phyloP scores from a whole-genome alignment of 371 early-diverging fungal species.

The Mortierella sp. region DNA sequence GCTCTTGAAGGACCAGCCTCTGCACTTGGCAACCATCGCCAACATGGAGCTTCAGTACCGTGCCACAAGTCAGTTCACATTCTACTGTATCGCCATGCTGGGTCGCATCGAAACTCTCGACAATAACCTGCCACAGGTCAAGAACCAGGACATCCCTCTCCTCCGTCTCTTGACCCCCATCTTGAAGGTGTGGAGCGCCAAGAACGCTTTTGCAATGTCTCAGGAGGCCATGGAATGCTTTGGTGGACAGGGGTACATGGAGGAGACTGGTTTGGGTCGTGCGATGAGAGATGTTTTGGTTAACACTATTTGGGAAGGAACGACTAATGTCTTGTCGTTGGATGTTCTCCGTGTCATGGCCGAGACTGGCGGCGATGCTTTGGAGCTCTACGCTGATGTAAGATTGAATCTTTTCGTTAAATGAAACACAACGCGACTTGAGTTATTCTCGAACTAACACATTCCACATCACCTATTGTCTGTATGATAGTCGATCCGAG shows the following conservation, averaged over 20 bases:
- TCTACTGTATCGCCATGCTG: slow-evolving; percentile 69
- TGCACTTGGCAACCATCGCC: slow-evolving; percentile 72
- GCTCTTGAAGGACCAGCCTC: slow-evolving; percentile 64
- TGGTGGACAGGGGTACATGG: slow-evolving; percentile 84
- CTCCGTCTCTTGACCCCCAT: slow-evolving; percentile 78
- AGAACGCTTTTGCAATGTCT: slow-evolving; percentile 63
- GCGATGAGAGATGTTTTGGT: slow-evolving; percentile 75
- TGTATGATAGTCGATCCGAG: slow-evolving; percentile 20
- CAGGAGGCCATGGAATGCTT: slow-evolving; percentile 76
- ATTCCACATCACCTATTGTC: too few species aligned
- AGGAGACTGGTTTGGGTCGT: slow-evolving; percentile 74
- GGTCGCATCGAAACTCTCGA: slow-evolving; percentile 67
- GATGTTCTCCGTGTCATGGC: slow-evolving; percentile 76
- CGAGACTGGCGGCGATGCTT: slow-evolving; percentile 63
- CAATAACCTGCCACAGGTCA: slow-evolving; percentile 40
- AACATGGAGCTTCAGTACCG: slow-evolving; percentile 68
- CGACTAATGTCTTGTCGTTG: slow-evolving; percentile 75
- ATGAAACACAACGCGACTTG: too few species aligned
- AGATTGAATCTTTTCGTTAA: background rate
- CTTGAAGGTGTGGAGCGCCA: slow-evolving; percentile 71
- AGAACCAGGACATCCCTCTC: slow-evolving; percentile 58
- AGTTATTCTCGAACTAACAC: too few species aligned
- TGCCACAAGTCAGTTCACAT: slow-evolving; percentile 67
- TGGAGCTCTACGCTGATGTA: slow-evolving; percentile 61
- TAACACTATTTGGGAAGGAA: slow-evolving; percentile 83